phyloP scores from a whole-genome alignment of 2,329 filamentous ascomycete species.

The Boeremia lycopersici region DNA sequence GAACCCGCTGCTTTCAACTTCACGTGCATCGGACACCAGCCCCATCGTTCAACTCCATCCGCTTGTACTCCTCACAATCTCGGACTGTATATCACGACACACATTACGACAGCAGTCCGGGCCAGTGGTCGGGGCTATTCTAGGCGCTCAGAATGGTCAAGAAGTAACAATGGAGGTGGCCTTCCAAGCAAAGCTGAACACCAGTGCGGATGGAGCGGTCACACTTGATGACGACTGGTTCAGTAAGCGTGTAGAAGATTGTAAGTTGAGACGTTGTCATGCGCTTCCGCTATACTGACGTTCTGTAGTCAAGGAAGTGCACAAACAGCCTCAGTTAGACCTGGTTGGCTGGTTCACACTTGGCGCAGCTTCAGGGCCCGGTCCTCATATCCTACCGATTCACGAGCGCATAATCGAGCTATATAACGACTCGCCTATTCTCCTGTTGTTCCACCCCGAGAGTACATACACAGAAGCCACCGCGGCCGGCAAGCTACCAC shows the following conservation, averaged over 20 bases:
- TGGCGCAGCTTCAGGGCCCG: slow-evolving; percentile 73
- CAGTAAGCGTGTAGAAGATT: slow-evolving; percentile 77
- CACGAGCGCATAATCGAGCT: slow-evolving; percentile 76
- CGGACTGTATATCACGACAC: slow-evolving; percentile 93
- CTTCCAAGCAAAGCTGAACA: slow-evolving; percentile 73
- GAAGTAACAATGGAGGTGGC: slow-evolving; percentile 92
- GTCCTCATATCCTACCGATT: slow-evolving; percentile 70
- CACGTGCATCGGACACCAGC: slow-evolving; percentile 67
- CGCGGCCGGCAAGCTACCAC: slow-evolving; percentile 79
- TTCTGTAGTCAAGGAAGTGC: slow-evolving; percentile 77
- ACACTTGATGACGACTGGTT: slow-evolving; percentile 76
- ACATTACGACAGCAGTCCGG: slow-evolving; percentile 75
- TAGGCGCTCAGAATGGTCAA: slow-evolving; percentile 89
- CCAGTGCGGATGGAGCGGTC: slow-evolving; percentile 60
- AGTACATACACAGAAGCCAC: slow-evolving; percentile 57
- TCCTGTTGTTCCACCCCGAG: slow-evolving; percentile 84
- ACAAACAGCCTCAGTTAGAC: slow-evolving; percentile 78
- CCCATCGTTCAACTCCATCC: slow-evolving; percentile 87
- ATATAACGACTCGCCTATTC: slow-evolving; percentile 84
- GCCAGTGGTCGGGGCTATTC: slow-evolving; percentile 82
- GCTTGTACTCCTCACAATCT: slow-evolving; percentile 92
- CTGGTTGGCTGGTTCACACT: slow-evolving; percentile 94
- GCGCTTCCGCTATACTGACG: neutral
- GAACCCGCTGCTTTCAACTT: slow-evolving; percentile 53
- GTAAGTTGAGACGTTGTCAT: no score